Conservation (phyloP, 1,284 basidiomycete genomes). For the Irpex rosettiformis region DNA sequence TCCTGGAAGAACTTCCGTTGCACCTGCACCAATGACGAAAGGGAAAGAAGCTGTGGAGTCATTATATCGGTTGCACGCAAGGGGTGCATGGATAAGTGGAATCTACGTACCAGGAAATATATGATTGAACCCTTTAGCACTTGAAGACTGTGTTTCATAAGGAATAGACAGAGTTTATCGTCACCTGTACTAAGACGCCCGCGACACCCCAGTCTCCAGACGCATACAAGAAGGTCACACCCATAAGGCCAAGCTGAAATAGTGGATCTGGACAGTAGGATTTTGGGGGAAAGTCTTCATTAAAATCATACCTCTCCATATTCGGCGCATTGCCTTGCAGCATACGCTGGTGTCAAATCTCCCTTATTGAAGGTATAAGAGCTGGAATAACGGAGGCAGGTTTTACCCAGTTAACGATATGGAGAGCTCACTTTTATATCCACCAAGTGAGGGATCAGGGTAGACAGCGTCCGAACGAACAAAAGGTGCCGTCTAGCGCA, state of each 20-base stretch:
- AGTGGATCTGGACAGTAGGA: background rate
- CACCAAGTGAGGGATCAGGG: slow-evolving; percentile 45
- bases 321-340: slow-evolving; percentile 39
- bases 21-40: slow-evolving; percentile 62
- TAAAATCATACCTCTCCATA: slow-evolving; percentile 34
- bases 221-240: background rate
- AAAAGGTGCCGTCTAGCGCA: slow-evolving; percentile 48
- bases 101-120: slow-evolving; percentile 8
- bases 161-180: background rate
- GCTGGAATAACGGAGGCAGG: slow-evolving; percentile 37
- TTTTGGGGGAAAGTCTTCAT: background rate
- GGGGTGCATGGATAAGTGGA: background rate
- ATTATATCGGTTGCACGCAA: background rate
- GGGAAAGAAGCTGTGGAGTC: slow-evolving; percentile 35
- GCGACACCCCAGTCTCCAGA: background rate
- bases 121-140: slow-evolving; percentile 13
- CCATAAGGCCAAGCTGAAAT: background rate
- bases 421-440: slow-evolving; percentile 33
- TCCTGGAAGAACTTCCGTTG: slow-evolving; percentile 51
- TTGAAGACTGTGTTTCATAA: background rate
- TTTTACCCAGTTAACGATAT: background rate
- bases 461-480: slow-evolving; percentile 55
- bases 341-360: slow-evolving; percentile 31
- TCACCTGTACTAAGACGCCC: background rate
- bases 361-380: slow-evolving; percentile 38